These are phyloP conservation scores for Mrakia hoshinonis DNA, from an alignment of 768 basidiomycete genomes.

Conservation along the genomic window DNA sequence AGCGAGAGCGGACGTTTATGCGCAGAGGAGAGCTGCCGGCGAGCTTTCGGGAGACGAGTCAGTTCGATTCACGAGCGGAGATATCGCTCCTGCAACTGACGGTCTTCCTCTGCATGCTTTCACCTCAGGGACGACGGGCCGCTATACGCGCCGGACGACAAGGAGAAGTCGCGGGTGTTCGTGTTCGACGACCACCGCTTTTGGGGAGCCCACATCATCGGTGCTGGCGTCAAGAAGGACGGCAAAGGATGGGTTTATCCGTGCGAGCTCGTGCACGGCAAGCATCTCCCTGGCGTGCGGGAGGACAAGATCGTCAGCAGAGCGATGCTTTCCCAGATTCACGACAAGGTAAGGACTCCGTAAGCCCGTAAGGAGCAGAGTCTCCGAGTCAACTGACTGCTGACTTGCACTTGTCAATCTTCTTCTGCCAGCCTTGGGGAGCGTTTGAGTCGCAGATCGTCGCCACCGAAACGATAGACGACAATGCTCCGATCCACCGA, in stretches of 20 bases:
- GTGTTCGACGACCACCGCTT: neutral
- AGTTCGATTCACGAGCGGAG: neutral
- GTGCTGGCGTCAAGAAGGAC: neutral
- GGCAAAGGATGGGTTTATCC: neutral
- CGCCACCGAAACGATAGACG: neutral
- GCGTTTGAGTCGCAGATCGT: neutral
- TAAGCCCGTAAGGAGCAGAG: neutral
- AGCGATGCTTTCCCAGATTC: neutral
- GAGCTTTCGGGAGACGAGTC: neutral
- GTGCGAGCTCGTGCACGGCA: neutral
- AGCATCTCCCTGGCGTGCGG: neutral
- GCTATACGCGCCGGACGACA: neutral
- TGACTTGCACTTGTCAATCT: neutral
- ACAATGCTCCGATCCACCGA: neutral
- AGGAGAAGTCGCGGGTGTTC: constrained; percentile 2
- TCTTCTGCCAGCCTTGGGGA: constrained; percentile 1
- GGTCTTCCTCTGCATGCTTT: neutral
- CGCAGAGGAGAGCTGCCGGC: neutral
- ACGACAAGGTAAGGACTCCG: neutral
- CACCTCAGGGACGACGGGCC: neutral
- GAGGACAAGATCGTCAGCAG: neutral
- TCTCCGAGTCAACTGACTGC: neutral
- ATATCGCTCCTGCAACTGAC: neutral
- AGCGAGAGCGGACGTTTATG: neutral
- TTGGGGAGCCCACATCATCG: constrained; percentile 16